These are phyloP conservation scores for Hyphochytrium catenoides DNA, from an alignment of 352 stramenopile species.

Conservation along the genomic window DNA sequence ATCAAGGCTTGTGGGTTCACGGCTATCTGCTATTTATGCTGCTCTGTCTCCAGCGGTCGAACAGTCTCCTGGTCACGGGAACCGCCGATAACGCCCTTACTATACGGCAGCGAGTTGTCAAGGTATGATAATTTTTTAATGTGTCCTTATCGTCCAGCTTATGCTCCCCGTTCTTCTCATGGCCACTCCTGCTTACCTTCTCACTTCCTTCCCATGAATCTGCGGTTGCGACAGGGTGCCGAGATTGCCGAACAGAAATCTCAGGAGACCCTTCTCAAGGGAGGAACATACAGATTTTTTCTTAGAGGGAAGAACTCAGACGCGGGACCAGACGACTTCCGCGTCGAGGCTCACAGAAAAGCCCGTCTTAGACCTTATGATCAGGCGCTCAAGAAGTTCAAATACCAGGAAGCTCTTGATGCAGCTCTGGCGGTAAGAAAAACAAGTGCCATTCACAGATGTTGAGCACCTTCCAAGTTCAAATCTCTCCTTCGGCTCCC, in stretches of 20 bases:
- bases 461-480: no score
- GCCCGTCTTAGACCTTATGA: constrained; percentile 78
- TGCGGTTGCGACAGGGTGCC: constrained; percentile 3
- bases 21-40: no score
- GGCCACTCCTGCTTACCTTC: background rate
- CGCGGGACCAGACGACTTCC: constrained; percentile 39
- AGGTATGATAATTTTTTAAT: constrained; percentile 7
- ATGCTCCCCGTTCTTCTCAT: background rate
- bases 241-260: constrained; percentile 31
- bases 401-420: constrained; percentile 85
- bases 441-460: no score
- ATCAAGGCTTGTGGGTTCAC: no score
- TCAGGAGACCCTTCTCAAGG: constrained; percentile 38
- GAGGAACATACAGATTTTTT: constrained; percentile 68
- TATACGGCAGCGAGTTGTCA: constrained; percentile 39
- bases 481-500: no score
- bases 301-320: constrained; percentile 41
- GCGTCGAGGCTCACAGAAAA: constrained; percentile 45
- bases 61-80: constrained; percentile 48
- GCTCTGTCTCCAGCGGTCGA: no score
- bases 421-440: constrained; percentile 74
- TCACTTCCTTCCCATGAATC: constrained; percentile 10
- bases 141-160: background rate
- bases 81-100: constrained; percentile 48
- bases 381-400: constrained; percentile 72